Conservation (phyloP, 2,329 filamentous ascomycete genomes). For the Trichoderma atrobrunneum region DNA sequence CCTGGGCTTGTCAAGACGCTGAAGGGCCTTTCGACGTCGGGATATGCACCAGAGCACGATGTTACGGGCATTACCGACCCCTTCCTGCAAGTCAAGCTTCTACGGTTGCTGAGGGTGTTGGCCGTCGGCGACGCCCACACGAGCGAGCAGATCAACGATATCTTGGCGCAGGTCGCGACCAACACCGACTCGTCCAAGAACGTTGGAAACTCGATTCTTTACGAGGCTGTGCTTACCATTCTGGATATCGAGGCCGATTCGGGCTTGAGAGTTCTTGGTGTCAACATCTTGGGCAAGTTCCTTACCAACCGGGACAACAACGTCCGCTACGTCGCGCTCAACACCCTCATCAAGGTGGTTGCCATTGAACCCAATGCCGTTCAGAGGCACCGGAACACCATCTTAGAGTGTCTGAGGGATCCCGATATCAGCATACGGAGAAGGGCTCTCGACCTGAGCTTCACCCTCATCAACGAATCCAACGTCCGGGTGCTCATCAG, state of each 20-base stretch:
- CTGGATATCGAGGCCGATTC: conserved; percentile 98
- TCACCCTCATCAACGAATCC: conserved; percentile 94
- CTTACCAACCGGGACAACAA: conserved; percentile 99
- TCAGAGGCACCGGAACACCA: conserved; percentile 94
- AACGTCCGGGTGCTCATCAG: conserved; percentile 93
- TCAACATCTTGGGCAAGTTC: conserved; percentile 98
- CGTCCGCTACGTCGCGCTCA: conserved; percentile 95
- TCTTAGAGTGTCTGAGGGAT: conserved; percentile 91
- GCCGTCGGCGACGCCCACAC: conserved; percentile 81
- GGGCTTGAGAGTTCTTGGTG: conserved; percentile 86
- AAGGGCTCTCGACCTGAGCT: conserved; percentile 93
- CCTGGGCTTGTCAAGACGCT: conserved; percentile 82
- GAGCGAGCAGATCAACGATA: conserved; percentile 98
- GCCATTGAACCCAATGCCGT: conserved; percentile 97
- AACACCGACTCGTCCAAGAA: conserved; percentile 99
- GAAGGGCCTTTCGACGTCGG: conserved; percentile 89
- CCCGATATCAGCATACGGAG: conserved; percentile 97
- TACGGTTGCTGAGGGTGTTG: conserved; percentile 80
- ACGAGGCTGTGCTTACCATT: conserved; percentile 95
- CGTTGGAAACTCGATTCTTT: conserved; percentile 95
- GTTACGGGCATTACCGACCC: conserved; percentile 97
- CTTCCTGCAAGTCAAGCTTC: conserved; percentile 94
- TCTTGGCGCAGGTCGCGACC: conserved; percentile 92
- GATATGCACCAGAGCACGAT: conserved; percentile 96
- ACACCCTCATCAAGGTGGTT: conserved; percentile 96